Base-by-base conservation (phyloP, 2,329 filamentous ascomycete species). In the Trichoderma sp. region DNA sequence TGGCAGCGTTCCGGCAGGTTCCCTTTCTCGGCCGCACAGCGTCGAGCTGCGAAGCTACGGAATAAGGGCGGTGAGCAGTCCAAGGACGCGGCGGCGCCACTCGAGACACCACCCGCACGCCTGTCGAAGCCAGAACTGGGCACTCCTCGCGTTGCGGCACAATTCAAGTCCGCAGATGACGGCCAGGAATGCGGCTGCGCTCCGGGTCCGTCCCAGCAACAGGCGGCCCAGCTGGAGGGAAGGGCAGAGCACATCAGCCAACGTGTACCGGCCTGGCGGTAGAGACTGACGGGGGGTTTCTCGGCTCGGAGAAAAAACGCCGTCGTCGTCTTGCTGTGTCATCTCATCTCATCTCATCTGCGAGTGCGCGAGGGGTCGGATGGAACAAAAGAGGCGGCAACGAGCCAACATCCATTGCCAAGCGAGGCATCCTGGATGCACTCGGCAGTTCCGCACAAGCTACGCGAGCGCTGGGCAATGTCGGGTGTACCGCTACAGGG, bases 251-350 rank as follows among this genome's bases (percentile, higher is more conserved):
- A n/a, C n/a, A n/a, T n/a, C n/a, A n/a, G 24, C 52, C 61, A 56
- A 58, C 52, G 32, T 26, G 32, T 66, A 66, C 63, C 63, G 63
- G 24, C 63, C 54, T 26, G 63, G 37, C 28, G 63, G 63, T 66
- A 58, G 26, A 54, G 51, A 39, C 54, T 66, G 49, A 56, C 39
- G 52, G 63, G 52, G 59, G 39, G 10, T 28, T 39, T 52, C 32
- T 56, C 63, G 52, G 63, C 26, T 59, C 54, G 63, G 63, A 58
- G 63, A 66, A 66, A 65, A 58, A 24, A 24, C 21, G 61, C 28
- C 14, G 6, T n/a, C 26, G 21, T 21, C 18, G 32, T 24, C 34
- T 34, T 14, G 28, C 13, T 14, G 24, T 51, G 28, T 26, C 59
- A 26, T 63, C 59, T n/a, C 26, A 30, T 51, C 60, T 54, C 49